Evolutionary conservation across 2,329 filamentous ascomycete genomes (phyloP).

Genomic region (Aspergillus oerlinghausenensis): DNA sequence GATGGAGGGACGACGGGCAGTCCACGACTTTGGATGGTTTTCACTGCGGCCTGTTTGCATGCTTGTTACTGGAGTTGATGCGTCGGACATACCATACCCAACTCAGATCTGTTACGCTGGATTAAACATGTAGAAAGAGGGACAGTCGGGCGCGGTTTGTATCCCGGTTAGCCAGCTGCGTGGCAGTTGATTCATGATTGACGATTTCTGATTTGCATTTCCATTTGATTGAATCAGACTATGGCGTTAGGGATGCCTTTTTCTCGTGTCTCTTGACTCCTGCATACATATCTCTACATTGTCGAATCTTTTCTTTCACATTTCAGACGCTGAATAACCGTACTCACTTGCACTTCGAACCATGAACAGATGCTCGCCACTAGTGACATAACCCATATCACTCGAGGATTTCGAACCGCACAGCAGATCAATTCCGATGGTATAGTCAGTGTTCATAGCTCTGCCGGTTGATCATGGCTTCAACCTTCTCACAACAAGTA

Average conservation of each 20-base stretch:
- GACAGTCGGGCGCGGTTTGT: neutral
- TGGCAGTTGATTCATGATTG: slow-evolving; percentile 11
- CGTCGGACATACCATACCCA: neutral
- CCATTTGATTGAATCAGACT: slow-evolving; percentile 5
- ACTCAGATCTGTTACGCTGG: neutral
- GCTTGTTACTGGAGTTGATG: neutral
- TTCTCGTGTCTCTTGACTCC: slow-evolving; percentile 9
- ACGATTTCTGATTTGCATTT: slow-evolving; percentile 9
- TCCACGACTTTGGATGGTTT: neutral
- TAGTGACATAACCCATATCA: neutral
- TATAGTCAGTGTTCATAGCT: neutral
- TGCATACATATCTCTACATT: slow-evolving; percentile 3
- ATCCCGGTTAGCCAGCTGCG: neutral
- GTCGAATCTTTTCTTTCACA: neutral
- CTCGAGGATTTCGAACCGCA: neutral
- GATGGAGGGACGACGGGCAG: neutral
- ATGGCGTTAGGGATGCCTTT: slow-evolving; percentile 19
- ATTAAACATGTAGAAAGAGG: neutral
- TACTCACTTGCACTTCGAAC: neutral
- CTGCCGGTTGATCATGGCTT: neutral
- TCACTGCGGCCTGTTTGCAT: slow-evolving; percentile 5
- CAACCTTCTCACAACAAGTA: neutral
- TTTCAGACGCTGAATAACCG: neutral
- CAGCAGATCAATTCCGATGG: neutral
- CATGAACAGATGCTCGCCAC: neutral